Conservation (phyloP, 1,284 basidiomycete species). For the Nidula niveotomentosa region DNA sequence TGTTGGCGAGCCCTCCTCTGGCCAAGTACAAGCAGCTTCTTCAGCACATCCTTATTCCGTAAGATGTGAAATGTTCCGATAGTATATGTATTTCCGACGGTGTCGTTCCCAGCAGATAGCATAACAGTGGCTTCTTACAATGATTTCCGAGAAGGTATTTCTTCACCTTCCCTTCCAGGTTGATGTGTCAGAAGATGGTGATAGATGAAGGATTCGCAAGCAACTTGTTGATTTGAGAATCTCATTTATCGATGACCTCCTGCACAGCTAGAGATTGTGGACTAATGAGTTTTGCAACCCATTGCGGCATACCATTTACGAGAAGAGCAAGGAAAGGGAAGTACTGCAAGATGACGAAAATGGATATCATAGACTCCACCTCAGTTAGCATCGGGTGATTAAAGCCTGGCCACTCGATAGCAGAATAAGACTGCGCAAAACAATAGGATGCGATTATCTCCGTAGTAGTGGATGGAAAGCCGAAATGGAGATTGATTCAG, state of each 20-base stretch:
- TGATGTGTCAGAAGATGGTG: conserved; percentile 33
- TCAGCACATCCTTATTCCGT: conserved; percentile 16
- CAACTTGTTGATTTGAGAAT: conserved; percentile 9
- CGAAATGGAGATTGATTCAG: conserved; percentile 27
- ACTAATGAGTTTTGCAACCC: background rate
- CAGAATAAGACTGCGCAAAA: conserved; percentile 24
- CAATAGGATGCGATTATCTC: conserved; percentile 35
- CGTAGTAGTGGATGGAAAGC: conserved; percentile 30
- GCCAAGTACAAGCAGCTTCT: conserved; percentile 26
- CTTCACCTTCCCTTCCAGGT: conserved; percentile 22
- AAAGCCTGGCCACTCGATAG: conserved; percentile 26
- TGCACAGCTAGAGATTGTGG: background rate
- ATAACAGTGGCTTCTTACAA: conserved; percentile 30
- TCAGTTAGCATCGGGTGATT: conserved; percentile 23
- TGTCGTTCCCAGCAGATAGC: conserved; percentile 37
- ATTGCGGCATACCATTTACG: conserved; percentile 16
- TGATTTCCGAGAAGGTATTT: conserved; percentile 25
- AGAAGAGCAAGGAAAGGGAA: conserved; percentile 22
- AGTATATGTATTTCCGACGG: conserved; percentile 34
- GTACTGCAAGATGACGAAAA: conserved; percentile 27
- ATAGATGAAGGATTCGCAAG: conserved; percentile 9
- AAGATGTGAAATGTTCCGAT: conserved; percentile 31
- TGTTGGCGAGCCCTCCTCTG: conserved; percentile 20
- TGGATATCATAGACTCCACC: conserved; percentile 21
- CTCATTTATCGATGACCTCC: background rate